These are phyloP conservation scores for Cyberlindnera bimundalis DNA, from an alignment of 805 yeast species.

Conservation along the genomic window DNA sequence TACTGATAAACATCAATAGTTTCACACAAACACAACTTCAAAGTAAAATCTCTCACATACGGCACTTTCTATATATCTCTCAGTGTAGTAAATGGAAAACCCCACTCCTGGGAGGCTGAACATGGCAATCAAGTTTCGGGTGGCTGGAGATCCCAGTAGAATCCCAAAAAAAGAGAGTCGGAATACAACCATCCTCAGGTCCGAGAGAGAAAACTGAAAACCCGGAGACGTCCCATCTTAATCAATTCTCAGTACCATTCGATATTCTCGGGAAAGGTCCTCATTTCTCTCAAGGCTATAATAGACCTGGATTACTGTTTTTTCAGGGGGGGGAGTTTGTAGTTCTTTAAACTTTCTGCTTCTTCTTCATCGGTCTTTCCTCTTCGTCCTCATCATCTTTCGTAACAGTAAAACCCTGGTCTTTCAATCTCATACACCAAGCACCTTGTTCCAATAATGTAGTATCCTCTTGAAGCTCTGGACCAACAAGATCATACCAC, in stretches of 20 bases:
- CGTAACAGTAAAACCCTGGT: conserved; percentile 1
- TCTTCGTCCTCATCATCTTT: not conserved
- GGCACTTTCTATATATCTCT: not conserved
- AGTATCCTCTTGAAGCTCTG: conserved; percentile 12
- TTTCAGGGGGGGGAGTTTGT: not conserved
- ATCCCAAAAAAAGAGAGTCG: too few species aligned
- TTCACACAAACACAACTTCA: not conserved
- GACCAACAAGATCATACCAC: conserved; percentile 15
- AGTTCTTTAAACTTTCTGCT: not conserved
- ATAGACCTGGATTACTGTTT: not conserved
- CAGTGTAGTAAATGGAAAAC: too few species aligned
- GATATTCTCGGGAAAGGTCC: too few species aligned
- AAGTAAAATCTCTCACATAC: not conserved
- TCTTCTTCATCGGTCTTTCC: not conserved
- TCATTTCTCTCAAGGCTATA: too few species aligned
- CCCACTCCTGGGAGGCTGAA: too few species aligned
- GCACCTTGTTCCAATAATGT: conserved; percentile 23
- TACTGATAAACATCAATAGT: too few species aligned
- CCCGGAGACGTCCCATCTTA: too few species aligned
- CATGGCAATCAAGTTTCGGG: too few species aligned
- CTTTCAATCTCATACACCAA: conserved; percentile 20
- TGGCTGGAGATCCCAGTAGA: too few species aligned
- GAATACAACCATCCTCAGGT: too few species aligned
- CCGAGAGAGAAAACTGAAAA: too few species aligned
- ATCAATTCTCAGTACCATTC: too few species aligned